Conservation (phyloP, 2,329 filamentous ascomycete genomes). For the Emydomyces testavorans region DNA sequence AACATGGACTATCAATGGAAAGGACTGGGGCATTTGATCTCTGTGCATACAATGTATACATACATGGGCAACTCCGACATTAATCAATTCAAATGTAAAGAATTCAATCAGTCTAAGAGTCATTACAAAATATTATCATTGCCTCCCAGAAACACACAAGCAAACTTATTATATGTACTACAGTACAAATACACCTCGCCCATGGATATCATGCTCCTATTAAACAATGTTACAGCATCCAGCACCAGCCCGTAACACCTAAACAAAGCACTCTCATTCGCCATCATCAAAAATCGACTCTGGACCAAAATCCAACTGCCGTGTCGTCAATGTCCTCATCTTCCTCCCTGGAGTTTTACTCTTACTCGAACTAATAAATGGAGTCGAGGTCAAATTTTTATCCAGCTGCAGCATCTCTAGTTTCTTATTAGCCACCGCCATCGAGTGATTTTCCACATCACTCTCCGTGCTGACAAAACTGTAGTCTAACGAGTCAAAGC, state of each 20-base stretch:
- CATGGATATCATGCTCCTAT: not conserved
- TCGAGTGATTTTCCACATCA: constrained; percentile 28
- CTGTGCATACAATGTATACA: too few relatives aligned
- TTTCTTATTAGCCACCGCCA: constrained; percentile 22
- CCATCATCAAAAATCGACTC: constrained; percentile 19
- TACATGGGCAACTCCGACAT: too few relatives aligned
- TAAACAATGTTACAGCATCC: not conserved
- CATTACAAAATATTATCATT: too few relatives aligned
- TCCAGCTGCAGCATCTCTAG: constrained; percentile 32
- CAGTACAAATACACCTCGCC: too few relatives aligned
- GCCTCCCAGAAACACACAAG: constrained; percentile 2
- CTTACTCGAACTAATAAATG: constrained; percentile 23
- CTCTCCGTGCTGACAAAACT: constrained; percentile 29
- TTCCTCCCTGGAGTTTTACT: constrained; percentile 26
- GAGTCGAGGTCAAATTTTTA: constrained; percentile 11
- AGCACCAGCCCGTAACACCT: not conserved
- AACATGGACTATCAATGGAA: too few relatives aligned
- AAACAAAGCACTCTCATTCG: not conserved
- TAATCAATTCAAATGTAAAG: too few relatives aligned
- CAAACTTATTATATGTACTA: not conserved
- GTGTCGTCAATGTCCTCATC: constrained; percentile 35
- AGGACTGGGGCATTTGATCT: too few relatives aligned
- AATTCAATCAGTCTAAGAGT: too few relatives aligned
- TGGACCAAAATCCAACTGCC: constrained; percentile 39
- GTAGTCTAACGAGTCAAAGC: constrained; percentile 20